Base-by-base conservation (phyloP, 2,329 filamentous ascomycete genomes). In the Claviceps capensis region DNA sequence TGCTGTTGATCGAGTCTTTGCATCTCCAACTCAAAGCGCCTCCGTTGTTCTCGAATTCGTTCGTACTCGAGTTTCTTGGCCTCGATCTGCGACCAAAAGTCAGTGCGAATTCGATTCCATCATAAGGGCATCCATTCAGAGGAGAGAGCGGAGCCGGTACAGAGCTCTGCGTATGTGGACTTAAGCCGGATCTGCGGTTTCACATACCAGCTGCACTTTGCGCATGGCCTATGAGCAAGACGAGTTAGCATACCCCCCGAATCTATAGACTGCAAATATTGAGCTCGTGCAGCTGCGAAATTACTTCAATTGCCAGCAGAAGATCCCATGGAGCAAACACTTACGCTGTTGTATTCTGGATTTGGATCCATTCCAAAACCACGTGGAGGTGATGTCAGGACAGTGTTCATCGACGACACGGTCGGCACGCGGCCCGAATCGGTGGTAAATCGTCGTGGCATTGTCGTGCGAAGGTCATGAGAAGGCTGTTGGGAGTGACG, bases 21-120 rank as follows among this genome's bases (percentile, higher is more conserved):
- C 81, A 98, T 89, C 67, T 96, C 88, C 58, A 86, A 83, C 70
- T 97, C 89, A 62, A 95, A 95, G 46, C 86, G 82, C 57, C 88
- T 82, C 63, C 88, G 88, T 67, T 95, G 88, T 68, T 95, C 88
- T 58, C 88, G 81, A 61, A 97, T 83, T 63, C 84, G 83, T 68
- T 97, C 91, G 72, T 94, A 94, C 67, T 95, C 89, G 63, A 87
- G 75, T 63, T 89, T 88, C 71, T 95, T 95, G 71, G 93, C 93
- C 67, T 95, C 90, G 64, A 95, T 81, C 90, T 96, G 68, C 54
- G 38, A 23, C 9, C 1, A 3, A 8, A 2, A n/a, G 11, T 54
- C 17, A 53, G 51, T 26, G 45, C 36, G 16, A 9, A 42, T n/a
- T 49, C 43, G 22, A 42, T 6, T 36, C n/a, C 34, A 23, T 14